These are phyloP conservation scores for Plasmodium knowlesi DNA, from an alignment of 169 alveolate genomes.

Conservation along the genomic window DNA sequence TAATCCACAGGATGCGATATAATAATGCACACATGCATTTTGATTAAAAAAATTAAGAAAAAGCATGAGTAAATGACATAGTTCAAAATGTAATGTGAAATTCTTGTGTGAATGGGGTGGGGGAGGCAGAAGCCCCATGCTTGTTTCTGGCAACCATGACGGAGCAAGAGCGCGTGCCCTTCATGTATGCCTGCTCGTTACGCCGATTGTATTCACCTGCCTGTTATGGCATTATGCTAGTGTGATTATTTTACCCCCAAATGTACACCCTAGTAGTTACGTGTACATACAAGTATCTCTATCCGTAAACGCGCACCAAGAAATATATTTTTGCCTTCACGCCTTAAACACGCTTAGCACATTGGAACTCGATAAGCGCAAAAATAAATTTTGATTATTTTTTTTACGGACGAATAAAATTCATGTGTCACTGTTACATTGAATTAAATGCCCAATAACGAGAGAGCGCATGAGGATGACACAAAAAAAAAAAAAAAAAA, in stretches of 20 bases:
- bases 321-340: not conserved
- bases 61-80: not conserved
- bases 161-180: not conserved
- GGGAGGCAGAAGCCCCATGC: not conserved
- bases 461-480: not conserved
- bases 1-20: not conserved
- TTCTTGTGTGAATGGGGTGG: not conserved
- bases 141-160: not conserved
- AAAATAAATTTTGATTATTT: not conserved
- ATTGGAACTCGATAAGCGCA: not conserved
- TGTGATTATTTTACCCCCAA: not conserved
- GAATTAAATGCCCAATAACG: not conserved
- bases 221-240: not conserved
- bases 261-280: not conserved
- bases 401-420: not conserved
- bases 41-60: not conserved
- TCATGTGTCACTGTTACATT: not conserved
- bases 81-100: not conserved
- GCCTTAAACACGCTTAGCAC: not conserved
- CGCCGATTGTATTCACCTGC: not conserved
- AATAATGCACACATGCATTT: constrained; percentile 5
- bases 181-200: not conserved
- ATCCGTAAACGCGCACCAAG: not conserved
- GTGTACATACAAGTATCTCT: not conserved
- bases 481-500: not conserved